Conservation (phyloP, 768 basidiomycete species). For the Panus rudis region DNA sequence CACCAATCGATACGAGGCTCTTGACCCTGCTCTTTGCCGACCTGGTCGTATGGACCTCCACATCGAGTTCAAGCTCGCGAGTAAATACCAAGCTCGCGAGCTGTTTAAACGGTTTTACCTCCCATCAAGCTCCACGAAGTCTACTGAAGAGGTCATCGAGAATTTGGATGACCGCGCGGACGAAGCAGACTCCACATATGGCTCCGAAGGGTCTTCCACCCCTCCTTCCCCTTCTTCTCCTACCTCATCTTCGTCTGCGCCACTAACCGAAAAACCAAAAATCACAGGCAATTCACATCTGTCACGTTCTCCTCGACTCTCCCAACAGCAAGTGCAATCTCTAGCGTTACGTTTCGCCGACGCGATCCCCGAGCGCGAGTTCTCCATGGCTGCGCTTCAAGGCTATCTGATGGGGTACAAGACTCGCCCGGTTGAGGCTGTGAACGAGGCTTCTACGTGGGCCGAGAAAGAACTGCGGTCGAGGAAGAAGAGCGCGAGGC, state of each 20-base stretch:
- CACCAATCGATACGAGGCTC: conserved; percentile 62
- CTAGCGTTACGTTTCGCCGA: conserved; percentile 54
- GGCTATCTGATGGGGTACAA: conserved; percentile 70
- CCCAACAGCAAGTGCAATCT: conserved; percentile 28
- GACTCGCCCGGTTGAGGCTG: conserved; percentile 46
- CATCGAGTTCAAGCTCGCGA: conserved; percentile 71
- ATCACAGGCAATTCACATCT: conserved; percentile 2
- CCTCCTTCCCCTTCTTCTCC: background rate
- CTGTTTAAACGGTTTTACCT: conserved; percentile 66
- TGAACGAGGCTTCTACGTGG: conserved; percentile 4
- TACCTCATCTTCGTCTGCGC: background rate
- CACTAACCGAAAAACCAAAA: background rate
- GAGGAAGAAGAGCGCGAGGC: conserved; percentile 4
- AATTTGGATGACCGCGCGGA: background rate
- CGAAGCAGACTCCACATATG: too few species aligned
- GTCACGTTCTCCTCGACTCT: conserved; percentile 20
- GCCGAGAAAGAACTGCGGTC: conserved; percentile 4
- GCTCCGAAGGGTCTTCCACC: background rate
- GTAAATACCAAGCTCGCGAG: conserved; percentile 56
- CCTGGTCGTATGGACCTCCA: conserved; percentile 80
- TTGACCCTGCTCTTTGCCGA: conserved; percentile 70
- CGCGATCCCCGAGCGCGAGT: conserved; percentile 39
- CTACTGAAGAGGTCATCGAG: background rate
- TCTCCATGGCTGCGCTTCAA: conserved; percentile 38
- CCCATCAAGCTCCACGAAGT: conserved; percentile 12